A percentile compares a stretch with the other conserved stretches of the same genome.
These are phyloP conservation scores for Pelargonium australe DNA, from an alignment of 441 rosid genomes.

Conservation along the genomic window DNA sequence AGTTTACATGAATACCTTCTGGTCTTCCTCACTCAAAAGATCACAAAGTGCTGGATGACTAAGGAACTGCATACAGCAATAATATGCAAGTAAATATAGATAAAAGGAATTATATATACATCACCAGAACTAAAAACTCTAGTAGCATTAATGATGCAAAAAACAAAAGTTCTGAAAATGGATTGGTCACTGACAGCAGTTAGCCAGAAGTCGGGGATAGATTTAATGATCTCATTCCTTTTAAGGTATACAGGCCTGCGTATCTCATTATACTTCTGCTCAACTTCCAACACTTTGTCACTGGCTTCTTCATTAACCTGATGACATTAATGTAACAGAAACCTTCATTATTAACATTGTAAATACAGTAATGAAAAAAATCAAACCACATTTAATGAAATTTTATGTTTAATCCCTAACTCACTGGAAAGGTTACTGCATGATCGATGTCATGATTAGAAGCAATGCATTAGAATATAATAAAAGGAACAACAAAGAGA, in stretches of 20 bases:
- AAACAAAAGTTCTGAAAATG: constrained; percentile 3
- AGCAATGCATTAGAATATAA: background rate
- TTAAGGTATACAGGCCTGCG: constrained; percentile 82
- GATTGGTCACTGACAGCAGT: constrained; percentile 64
- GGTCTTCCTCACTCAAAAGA: constrained; percentile 82
- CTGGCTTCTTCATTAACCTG: constrained; percentile 95
- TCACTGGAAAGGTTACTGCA: background rate
- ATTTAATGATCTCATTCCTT: constrained; percentile 69
- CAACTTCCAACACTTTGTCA: constrained; percentile 88
- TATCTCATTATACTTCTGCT: constrained; percentile 78
- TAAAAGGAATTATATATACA: background rate
- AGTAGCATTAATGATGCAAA: background rate
- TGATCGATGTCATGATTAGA: background rate
- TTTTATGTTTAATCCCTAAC: background rate
- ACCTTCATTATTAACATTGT: background rate
- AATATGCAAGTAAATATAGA: background rate
- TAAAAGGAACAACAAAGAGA: background rate
- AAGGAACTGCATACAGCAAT: constrained; percentile 51
- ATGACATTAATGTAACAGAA: background rate
- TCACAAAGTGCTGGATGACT: constrained; percentile 85
- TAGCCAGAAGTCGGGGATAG: constrained; percentile 91
- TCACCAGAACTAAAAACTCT: background rate
- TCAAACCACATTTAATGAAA: background rate
- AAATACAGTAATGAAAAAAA: background rate
- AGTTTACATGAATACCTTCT: constrained; percentile 48